A percentile compares a stretch with the other conserved stretches of the same genome.
Conservation (phyloP, 2,329 filamentous ascomycete species). For the Tolypocladium inflatum region DNA sequence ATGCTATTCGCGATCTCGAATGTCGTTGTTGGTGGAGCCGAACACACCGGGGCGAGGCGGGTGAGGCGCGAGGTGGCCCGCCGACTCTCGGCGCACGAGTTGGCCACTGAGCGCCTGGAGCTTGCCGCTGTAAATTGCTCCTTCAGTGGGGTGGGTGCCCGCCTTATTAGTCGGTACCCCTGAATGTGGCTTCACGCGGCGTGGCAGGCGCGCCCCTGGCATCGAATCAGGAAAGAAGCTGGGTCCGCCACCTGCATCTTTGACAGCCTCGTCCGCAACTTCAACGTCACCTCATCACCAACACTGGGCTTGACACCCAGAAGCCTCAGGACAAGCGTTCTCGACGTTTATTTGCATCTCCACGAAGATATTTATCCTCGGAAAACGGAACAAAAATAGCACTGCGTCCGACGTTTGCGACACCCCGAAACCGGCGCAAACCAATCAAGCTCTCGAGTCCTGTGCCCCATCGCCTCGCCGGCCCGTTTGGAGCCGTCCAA, state of each 20-base stretch:
- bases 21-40: neutral
- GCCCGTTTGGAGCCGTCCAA: slow-evolving; percentile 13
- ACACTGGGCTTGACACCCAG: neutral
- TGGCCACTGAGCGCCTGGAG: neutral
- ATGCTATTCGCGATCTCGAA: neutral
- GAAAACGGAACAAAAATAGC: neutral
- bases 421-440: neutral
- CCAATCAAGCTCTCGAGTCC: neutral
- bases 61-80: neutral
- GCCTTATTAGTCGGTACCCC: neutral
- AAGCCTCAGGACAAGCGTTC: neutral
- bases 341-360: neutral
- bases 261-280: neutral
- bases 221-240: neutral
- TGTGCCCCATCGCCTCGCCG: slow-evolving; percentile 1
- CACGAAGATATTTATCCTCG: neutral
- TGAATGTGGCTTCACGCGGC: neutral
- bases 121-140: neutral
- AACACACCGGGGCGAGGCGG: neutral
- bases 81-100: too few relatives aligned
- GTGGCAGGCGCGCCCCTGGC: neutral
- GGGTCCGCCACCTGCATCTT: neutral
- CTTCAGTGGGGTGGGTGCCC: neutral
- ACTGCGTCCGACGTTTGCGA: neutral
- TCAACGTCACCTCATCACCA: neutral